A percentile compares a stretch with the other conserved stretches of the same genome.
These are phyloP conservation scores for Dactylis glomerata DNA, from an alignment of 176 grass and related monocot genomes.

Conservation along the genomic window DNA sequence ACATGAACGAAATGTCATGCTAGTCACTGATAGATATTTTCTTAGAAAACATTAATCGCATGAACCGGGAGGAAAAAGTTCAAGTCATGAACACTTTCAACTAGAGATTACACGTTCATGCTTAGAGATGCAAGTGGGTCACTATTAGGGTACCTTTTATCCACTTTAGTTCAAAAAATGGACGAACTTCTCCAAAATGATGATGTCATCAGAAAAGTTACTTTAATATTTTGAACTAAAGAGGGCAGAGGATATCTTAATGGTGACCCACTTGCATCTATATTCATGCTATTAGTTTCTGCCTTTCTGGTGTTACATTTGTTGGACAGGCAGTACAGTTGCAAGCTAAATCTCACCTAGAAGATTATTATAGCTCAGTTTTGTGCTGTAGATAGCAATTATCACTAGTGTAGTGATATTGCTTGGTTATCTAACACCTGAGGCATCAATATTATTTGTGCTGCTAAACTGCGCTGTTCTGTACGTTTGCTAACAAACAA, in stretches of 20 bases:
- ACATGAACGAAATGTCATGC: neutral
- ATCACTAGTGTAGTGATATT: neutral
- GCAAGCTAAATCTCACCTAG: conserved; percentile 8
- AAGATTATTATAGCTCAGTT: neutral
- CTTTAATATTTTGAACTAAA: too few relatives aligned
- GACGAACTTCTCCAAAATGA: too few relatives aligned
- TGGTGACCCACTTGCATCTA: too few relatives aligned
- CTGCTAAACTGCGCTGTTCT: neutral
- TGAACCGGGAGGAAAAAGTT: neutral
- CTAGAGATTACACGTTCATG: neutral
- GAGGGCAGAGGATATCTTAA: too few relatives aligned
- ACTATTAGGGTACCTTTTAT: too few relatives aligned
- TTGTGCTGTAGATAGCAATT: neutral
- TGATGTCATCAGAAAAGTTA: too few relatives aligned
- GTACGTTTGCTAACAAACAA: neutral
- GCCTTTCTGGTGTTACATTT: neutral
- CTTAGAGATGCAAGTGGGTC: too few relatives aligned
- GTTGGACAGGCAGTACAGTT: neutral
- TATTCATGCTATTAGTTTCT: neutral
- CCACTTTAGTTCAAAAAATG: too few relatives aligned
- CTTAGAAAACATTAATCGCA: neutral
- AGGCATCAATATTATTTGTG: neutral
- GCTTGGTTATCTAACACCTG: neutral
- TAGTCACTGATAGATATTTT: neutral
- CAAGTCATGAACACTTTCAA: neutral